Conservation (phyloP, 192 early-diverging fungal genomes). For the Diversispora epigaea region DNA sequence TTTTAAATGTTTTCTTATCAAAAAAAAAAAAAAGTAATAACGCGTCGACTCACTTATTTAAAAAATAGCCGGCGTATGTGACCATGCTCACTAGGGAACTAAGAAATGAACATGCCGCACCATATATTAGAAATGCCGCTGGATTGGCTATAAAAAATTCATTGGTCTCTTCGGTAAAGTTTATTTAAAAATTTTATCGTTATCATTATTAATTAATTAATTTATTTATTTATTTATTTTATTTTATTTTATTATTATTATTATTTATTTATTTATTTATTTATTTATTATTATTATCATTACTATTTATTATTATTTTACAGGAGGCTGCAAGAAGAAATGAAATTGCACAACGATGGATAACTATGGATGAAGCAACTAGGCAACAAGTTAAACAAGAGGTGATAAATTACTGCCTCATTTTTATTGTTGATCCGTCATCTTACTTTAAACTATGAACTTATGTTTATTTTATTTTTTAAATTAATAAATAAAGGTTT, state of each 20-base stretch:
- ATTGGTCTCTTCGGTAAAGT: slow-evolving; percentile 57
- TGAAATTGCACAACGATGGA: slow-evolving; percentile 54
- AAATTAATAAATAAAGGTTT: slow-evolving; percentile 40
- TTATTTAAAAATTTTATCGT: too few species aligned
- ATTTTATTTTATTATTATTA: too few species aligned
- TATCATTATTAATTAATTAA: background rate
- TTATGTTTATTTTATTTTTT: slow-evolving; percentile 14
- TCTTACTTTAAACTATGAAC: background rate
- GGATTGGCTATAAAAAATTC: slow-evolving; percentile 95
- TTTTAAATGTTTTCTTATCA: slow-evolving; percentile 8
- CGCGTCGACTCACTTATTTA: slow-evolving; percentile 17
- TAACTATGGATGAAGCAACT: slow-evolving; percentile 53
- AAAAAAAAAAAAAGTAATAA: background rate
- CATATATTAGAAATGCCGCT: slow-evolving; percentile 72
- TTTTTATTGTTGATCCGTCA: background rate
- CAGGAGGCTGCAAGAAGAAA: slow-evolving; percentile 1
- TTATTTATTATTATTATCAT: slow-evolving; percentile 13
- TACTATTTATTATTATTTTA: background rate
- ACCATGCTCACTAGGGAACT: slow-evolving; percentile 80
- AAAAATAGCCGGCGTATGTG: slow-evolving; percentile 61
- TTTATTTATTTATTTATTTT: background rate
- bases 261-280: background rate
- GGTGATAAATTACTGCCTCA: slow-evolving; percentile 34
- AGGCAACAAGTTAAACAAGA: slow-evolving; percentile 71
- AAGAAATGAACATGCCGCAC: slow-evolving; percentile 66